Percentiles rank a stretch among this genome's conserved stretches.
These are phyloP conservation scores for Alternaria longipes DNA, from an alignment of 2,329 filamentous ascomycete species.

Conservation along the genomic window DNA sequence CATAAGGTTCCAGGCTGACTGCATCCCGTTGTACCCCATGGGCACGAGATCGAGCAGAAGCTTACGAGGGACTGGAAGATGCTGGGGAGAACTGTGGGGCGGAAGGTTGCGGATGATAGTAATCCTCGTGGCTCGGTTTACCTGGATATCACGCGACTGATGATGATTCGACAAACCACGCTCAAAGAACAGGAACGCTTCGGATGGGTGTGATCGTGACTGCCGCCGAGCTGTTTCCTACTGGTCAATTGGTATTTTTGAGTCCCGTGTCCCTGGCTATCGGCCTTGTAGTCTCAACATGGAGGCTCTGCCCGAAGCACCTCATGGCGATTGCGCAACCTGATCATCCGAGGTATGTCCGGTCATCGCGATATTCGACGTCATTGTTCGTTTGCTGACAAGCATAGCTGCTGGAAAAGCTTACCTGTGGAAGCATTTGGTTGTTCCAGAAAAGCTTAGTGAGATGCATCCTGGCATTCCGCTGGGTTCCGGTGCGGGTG, in stretches of 20 bases:
- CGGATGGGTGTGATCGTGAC: neutral
- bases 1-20: neutral
- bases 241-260: neutral
- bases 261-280: neutral
- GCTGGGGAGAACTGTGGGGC: conserved; percentile 5
- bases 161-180: neutral
- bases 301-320: neutral
- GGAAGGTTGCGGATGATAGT: conserved; percentile 9
- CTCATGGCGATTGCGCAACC: neutral
- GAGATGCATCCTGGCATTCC: conserved; percentile 1
- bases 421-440: conserved; percentile 5
- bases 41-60: neutral
- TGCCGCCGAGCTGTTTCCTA: neutral
- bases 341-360: neutral
- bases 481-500: conserved; percentile 1
- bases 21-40: neutral
- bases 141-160: conserved; percentile 2
- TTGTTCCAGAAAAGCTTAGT: conserved; percentile 7
- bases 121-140: neutral
- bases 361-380: neutral
- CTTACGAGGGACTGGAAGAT: neutral
- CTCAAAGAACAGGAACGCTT: neutral
- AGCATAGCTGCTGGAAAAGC: neutral
- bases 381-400: neutral
- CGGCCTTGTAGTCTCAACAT: neutral